Base-by-base conservation (phyloP, 169 alveolate genomes). In the Cyclospora cayetanensis region DNA sequence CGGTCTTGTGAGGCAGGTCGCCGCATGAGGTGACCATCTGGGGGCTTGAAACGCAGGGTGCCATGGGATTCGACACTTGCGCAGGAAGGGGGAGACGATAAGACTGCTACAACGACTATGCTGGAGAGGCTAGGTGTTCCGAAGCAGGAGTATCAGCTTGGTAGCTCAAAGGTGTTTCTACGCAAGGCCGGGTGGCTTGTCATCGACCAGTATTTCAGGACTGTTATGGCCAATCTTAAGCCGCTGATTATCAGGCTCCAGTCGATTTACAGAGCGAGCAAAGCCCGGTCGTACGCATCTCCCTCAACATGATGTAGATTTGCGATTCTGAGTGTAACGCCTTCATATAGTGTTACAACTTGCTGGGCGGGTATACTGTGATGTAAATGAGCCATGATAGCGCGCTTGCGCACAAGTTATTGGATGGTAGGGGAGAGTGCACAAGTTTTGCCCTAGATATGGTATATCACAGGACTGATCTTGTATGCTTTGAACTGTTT, bases 181-280 rank as follows among this genome's bases (percentile, higher is more conserved):
- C 91, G 94, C 22, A 94, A 94, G 55, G 90, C 82, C 2, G 95
- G 95, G 41, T 94, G 95, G 95, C 79, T 94, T 12, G 90, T 94
- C 52, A 93, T 94, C 20, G 95, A 94, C 46, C 53, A 92, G 46
- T 92, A 80, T 68, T 92, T 94, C 86, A 27, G 95, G 9, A 65
- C 94, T 11, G 93, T 87, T 12, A 92, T 92, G 84, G 90, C 92
- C 34, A 94, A 90, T 70, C 53, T 94, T 41, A 70, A 68, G 79
- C 95, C 95, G 50, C 86, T 94, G 42, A 92, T 92, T 35, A 84
- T 91, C 50, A 85, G 31, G 60, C 82, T 94, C 35, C 92, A 91
- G 35, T 86, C 86, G n/a, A 88, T 92, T 43, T 94, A 92, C 84
- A 79, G 95, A 55, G 87, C 94, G 22, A 15, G 87, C 55, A 92